Base-by-base conservation (phyloP, 345 rosid species). In the Euphorbia peplus region DNA sequence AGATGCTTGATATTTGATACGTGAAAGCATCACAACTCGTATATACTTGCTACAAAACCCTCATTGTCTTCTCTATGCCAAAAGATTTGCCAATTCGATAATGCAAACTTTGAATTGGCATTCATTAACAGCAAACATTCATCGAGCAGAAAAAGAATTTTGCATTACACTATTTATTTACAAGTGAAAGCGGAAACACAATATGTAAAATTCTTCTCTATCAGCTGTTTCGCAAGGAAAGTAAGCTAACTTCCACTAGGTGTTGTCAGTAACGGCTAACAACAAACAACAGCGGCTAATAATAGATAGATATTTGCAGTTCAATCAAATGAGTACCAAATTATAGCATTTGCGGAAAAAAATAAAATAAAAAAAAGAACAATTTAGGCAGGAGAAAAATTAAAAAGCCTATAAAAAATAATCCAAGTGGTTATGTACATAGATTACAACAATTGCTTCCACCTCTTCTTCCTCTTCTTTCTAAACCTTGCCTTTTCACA, bases 361-460 rank as follows among this genome's bases (percentile, higher is more conserved):
- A 64, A 26, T 15, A 16, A 15, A 47, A 25, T 25, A 10, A 30
- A 11, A 51, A 37, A 8, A 22, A 7, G 41, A 9, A n/a, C n/a
- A 1, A 46, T 14, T 54, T 18, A 30, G 7, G 13, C 42, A 4
- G 10, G 25, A 0, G 19, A 58, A 47, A 28, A 19, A 15, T 44
- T 51, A 25, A 57, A 25, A 55, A 57, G 51, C 4, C 46, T 55
- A 15, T 26, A 67, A 67, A 62, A 67, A 67, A 62, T 58, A 60
- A 78, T 26, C 48, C 55, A 12, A 64, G 72, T 65, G 60, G 72
- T 59, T 79, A 78, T 84, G 66, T 84, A 81, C 87, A 81, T 46
- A 65, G 66, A 77, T 73, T 77, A 77, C 82, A 81, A 73, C 79
- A 75, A 74, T 55, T 70, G 22, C 62, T 61, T 60, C 51, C 66